Base-by-base conservation (phyloP, 768 basidiomycete species). In the Psilocybe cubensis region DNA sequence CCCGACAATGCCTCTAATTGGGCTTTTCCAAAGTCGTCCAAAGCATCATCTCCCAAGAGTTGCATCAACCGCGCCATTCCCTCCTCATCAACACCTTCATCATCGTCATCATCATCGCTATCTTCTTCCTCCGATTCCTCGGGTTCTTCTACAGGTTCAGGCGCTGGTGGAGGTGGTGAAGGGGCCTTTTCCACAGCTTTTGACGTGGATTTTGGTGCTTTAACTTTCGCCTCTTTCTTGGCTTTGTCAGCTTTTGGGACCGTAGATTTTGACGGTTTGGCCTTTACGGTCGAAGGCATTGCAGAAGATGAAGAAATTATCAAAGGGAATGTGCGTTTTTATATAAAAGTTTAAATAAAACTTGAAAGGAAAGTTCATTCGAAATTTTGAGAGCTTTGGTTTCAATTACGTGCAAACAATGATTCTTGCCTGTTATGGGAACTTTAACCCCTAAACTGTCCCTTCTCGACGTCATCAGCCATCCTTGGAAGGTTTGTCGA, bases 11-110 rank as follows among this genome's bases (percentile, higher is more conserved):
- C 68, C 45, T 71, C 73, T 42, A 90, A 71, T 64, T 87, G 80
- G 25, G 80, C 82, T 54, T 77, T 75, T 47, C 84, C 88, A 65
- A 84, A 82, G 21, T 89, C 79, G 61, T 85, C 81, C 4, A 85
- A 73, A 24, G 77, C 83, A 9, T 76, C 83, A 44, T 81, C 75
- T 27, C 75, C 76, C 63, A 62, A 63, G 38, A 57, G 53, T 57
- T 55, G 58, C 64, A 59, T 65, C 42, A 51, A 57, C 46, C 56
- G 66, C 53, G 44, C 59, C 62, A 60, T 67, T 17, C 60, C 64
- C 38, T 61, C 62, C 51, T 65, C 65, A 4, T 65, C 63, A 11
- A 53, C 57, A 28, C 58, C 62, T 8, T 64, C 63, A 24, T 60
- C 61, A 38, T 61, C 63, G 1, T 65, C 63, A 21, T 67, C 68